Evolutionary conservation across 2,329 filamentous ascomycete species (phyloP).

Genomic region (Talaromyces piceae): DNA sequence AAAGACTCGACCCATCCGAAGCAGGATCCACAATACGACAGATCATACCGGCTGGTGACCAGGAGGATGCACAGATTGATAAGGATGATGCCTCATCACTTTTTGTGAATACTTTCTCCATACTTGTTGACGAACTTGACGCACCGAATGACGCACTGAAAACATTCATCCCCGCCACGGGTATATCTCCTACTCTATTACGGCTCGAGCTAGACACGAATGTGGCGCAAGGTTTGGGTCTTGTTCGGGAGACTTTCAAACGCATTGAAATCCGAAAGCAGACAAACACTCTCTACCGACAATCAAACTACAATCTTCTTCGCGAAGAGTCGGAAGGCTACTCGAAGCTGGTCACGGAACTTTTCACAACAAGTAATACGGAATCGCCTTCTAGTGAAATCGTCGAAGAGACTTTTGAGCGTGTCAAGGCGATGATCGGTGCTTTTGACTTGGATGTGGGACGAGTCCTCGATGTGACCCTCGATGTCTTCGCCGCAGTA

Average conservation of each 20-base stretch:
- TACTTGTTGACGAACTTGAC: conserved; percentile 63
- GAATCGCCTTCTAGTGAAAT: conserved; percentile 66
- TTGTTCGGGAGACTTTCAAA: conserved; percentile 79
- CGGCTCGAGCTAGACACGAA: conserved; percentile 75
- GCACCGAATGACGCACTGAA: conserved; percentile 52
- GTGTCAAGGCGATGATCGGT: conserved; percentile 88
- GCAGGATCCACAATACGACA: conserved; percentile 67
- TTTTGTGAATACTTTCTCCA: conserved; percentile 76
- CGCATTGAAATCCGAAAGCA: conserved; percentile 80
- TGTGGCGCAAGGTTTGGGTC: conserved; percentile 64
- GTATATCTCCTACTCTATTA: conserved; percentile 63
- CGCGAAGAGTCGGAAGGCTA: conserved; percentile 96
- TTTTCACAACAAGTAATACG: conserved; percentile 78
- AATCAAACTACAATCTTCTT: conserved; percentile 92
- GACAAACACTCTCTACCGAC: conserved; percentile 87
- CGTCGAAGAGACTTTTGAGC: conserved; percentile 79
- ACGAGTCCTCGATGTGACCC: conserved; percentile 82
- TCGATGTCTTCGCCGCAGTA: conserved; percentile 90
- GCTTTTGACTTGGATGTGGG: conserved; percentile 97
- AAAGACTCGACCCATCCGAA: conserved; percentile 58
- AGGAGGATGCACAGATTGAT: conserved; percentile 41
- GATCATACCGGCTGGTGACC: conserved; percentile 55
- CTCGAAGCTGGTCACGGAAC: conserved; percentile 89
- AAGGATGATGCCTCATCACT: conserved; percentile 57
- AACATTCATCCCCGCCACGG: conserved; percentile 63